phyloP scores from a whole-genome alignment of 108 stramenopile species.

The Mayamaea pseudoterrestris region DNA sequence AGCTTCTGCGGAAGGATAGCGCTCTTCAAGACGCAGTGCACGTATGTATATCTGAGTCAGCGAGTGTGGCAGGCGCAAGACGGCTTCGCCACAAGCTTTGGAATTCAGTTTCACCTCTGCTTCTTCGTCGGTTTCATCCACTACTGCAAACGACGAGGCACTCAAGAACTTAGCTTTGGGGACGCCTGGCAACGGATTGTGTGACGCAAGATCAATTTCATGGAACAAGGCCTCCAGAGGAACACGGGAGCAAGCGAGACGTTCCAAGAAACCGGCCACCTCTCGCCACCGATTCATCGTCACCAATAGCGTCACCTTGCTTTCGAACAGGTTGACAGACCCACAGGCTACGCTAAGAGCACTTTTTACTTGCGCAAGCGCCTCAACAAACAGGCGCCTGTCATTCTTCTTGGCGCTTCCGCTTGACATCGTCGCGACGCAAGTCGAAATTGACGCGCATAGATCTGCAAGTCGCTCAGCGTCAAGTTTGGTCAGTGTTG shows the following conservation, averaged over 20 bases:
- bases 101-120: constrained; percentile 33
- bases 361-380: constrained; percentile 38
- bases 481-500: constrained; percentile 42
- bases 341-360: constrained; percentile 43
- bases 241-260: constrained; percentile 42
- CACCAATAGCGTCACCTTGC: constrained; percentile 44
- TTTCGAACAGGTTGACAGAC: constrained; percentile 34
- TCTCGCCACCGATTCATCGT: constrained; percentile 66
- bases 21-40: constrained; percentile 63
- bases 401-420: not conserved
- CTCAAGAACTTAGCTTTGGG: constrained; percentile 17
- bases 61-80: constrained; percentile 43
- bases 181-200: constrained; percentile 50
- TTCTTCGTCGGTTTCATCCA: constrained; percentile 18
- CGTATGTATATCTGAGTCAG: constrained; percentile 45
- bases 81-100: constrained; percentile 52
- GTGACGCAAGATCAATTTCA: constrained; percentile 27
- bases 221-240: constrained; percentile 53
- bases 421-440: constrained; percentile 1
- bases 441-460: constrained; percentile 11
- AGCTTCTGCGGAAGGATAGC: constrained; percentile 48
- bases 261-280: constrained; percentile 49
- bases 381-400: constrained; percentile 14
- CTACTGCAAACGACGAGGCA: constrained; percentile 20
- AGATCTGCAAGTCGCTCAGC: constrained; percentile 27